Evolutionary conservation across 2,329 filamentous ascomycete genomes (phyloP), one percentile per base, ranked within the genome.

Genomic region (Helminthosporium solani): DNA sequence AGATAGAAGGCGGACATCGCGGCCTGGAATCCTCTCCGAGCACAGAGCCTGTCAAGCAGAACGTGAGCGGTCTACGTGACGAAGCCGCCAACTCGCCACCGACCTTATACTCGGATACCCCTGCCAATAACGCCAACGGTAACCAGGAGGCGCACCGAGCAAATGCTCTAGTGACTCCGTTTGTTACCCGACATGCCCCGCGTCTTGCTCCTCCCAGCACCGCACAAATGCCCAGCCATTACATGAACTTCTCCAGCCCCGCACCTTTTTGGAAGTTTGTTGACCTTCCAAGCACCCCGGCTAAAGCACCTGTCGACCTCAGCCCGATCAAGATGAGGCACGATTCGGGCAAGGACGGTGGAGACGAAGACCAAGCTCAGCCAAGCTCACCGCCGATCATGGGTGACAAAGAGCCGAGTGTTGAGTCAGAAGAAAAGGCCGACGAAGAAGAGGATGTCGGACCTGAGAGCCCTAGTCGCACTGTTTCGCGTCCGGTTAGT

Each of bases 201-300:
- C 82, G 81, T 56, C 78, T 92, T 33, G 87, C 86, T 1, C 89
- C 89, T 23, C 88, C 88, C 0, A 90, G 86, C 60, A 92, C 88
- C 5, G 83, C 87, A 4, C 87, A 91, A 64, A 78, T 88, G 44
- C 89, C 89, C 8, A 91, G 87, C 63, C 87, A 90, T 61, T 88
- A 90, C 67, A 90, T 92, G 81, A 87, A 88, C 27, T 90, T 89
- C 36, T 90, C 86, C 57, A 90, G 87, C 25, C 89, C 89, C 0
- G 89, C 89, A 1, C 88, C 88, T 0, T 94, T 95, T 69, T 95
- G 89, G 89, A 90, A 88, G 67, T 94, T 88, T 68, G 84, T 87
- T 33, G 87, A 90, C 54, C 80, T 89, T 48, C 81, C 82, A 20
- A 88, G 84, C 68, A 91, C 87, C 2, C 88, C 88, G 1, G 74